Percentiles rank a stretch among this genome's conserved stretches.
These are phyloP conservation scores for Aegilops longissima DNA, from an alignment of 176 grass and related monocot genomes.

Conservation along the genomic window DNA sequence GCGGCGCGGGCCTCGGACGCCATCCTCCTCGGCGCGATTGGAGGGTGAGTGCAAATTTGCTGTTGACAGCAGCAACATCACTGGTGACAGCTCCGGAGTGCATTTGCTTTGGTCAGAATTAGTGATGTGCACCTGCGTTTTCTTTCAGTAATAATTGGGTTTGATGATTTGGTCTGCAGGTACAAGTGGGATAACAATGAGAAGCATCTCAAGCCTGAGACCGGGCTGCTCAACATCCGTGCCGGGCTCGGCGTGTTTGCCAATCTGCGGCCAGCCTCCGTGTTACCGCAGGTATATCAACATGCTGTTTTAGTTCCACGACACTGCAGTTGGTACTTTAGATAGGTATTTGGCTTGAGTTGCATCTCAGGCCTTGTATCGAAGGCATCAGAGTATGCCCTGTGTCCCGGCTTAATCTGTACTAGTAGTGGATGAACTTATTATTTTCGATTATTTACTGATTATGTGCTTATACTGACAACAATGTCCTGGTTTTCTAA, in stretches of 20 bases:
- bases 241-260: slow-evolving; percentile 72
- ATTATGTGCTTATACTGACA: too few species aligned
- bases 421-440: too few species aligned
- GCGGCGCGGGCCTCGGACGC: slow-evolving; percentile 58
- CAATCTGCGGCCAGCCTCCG: slow-evolving; percentile 77
- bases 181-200: slow-evolving; percentile 98
- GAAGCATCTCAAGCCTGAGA: slow-evolving; percentile 95
- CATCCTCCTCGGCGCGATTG: slow-evolving; percentile 69
- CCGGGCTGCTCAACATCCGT: slow-evolving; percentile 76
- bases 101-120: background rate
- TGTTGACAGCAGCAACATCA: background rate
- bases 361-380: background rate
- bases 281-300: slow-evolving; percentile 70
- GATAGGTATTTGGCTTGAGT: background rate
- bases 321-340: too few species aligned
- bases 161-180: background rate
- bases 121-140: background rate
- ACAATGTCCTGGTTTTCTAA: too few species aligned
- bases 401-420: background rate
- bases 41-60: slow-evolving; percentile 65
- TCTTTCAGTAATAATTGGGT: background rate
- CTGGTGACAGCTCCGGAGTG: background rate
- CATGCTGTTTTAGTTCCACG: too few species aligned
- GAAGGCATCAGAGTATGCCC: background rate
- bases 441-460: too few species aligned